phyloP scores from a whole-genome alignment of 805 yeast genomes.

The Millerozyma miso region DNA sequence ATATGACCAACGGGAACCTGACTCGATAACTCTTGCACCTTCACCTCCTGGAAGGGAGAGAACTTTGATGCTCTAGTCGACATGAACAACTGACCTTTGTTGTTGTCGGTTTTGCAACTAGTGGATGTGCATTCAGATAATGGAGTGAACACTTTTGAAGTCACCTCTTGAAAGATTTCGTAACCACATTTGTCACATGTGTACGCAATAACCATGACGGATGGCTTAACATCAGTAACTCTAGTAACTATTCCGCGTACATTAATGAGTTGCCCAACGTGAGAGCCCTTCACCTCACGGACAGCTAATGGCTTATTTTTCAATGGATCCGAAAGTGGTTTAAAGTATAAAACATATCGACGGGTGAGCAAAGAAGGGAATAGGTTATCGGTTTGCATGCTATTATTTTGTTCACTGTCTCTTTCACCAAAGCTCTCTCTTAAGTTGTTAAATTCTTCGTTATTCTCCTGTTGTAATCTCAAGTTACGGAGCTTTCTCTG shows the following conservation, averaged over 20 bases:
- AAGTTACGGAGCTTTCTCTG: slow-evolving; percentile 84
- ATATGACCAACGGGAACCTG: slow-evolving; percentile 99
- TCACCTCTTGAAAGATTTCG: slow-evolving; percentile 95
- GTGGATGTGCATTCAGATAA: slow-evolving; percentile 78
- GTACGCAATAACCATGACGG: slow-evolving; percentile 86
- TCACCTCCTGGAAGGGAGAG: slow-evolving; percentile 90
- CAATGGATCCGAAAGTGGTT: slow-evolving; percentile 54
- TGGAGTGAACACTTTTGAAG: slow-evolving; percentile 81
- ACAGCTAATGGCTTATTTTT: slow-evolving; percentile 69
- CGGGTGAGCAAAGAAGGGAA: slow-evolving; percentile 87
- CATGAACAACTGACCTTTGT: slow-evolving; percentile 86
- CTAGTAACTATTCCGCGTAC: slow-evolving; percentile 93
- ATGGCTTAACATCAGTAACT: slow-evolving; percentile 94
- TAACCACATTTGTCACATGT: slow-evolving; percentile 97
- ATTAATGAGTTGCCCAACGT: slow-evolving; percentile 82
- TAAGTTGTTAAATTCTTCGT: slow-evolving; percentile 52
- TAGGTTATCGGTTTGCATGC: slow-evolving; percentile 37
- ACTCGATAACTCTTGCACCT: slow-evolving; percentile 88
- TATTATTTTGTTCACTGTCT: slow-evolving; percentile 18
- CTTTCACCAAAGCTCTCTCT: slow-evolving; percentile 26
- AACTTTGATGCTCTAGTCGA: slow-evolving; percentile 95
- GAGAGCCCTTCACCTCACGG: slow-evolving; percentile 80
- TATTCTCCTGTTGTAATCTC: slow-evolving; percentile 62
- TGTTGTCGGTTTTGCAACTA: slow-evolving; percentile 72
- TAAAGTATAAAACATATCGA: slow-evolving; percentile 81